Percentiles rank a stretch among this genome's conserved stretches.
These are phyloP conservation scores for Inonotus obliquus DNA, from an alignment of 1,284 basidiomycete genomes.

Conservation along the genomic window DNA sequence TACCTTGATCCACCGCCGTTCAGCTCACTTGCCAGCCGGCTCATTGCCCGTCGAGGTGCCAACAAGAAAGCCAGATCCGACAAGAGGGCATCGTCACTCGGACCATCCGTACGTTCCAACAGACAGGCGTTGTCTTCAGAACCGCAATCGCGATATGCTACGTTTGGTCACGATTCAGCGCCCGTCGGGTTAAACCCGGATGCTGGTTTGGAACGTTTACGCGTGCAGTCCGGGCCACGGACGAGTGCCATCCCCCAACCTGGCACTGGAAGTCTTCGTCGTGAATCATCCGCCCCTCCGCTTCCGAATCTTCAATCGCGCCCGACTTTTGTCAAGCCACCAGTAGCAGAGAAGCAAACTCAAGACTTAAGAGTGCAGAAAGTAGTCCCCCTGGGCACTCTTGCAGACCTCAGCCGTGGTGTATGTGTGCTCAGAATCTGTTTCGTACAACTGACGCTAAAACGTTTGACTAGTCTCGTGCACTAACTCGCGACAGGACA, in stretches of 20 bases:
- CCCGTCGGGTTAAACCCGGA: constrained; percentile 32
- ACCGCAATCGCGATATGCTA: constrained; percentile 36
- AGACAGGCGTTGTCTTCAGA: constrained; percentile 62
- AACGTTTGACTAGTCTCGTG: constrained; percentile 34
- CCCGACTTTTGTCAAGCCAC: constrained; percentile 65
- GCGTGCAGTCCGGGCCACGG: constrained; percentile 56
- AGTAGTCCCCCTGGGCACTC: constrained; percentile 52
- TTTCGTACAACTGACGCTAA: constrained; percentile 6
- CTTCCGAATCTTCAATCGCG: constrained; percentile 52
- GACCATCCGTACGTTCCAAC: constrained; percentile 26
- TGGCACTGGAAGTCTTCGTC: constrained; percentile 35
- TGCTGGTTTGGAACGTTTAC: constrained; percentile 31
- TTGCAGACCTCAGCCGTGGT: constrained; percentile 51
- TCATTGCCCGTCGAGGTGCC: constrained; percentile 6
- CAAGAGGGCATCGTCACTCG: background rate
- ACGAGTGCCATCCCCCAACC: constrained; percentile 66
- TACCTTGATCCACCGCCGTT: constrained; percentile 48
- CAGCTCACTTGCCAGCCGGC: constrained; percentile 34
- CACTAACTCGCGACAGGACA: constrained; percentile 27
- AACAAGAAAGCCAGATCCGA: background rate
- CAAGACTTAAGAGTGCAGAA: constrained; percentile 28
- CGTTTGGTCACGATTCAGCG: constrained; percentile 39
- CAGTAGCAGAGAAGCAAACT: constrained; percentile 33
- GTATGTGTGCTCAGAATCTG: constrained; percentile 34
- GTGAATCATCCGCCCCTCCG: constrained; percentile 57